Evolutionary conservation across 208 protist species (phyloP), one percentile per base, ranked within the genome.

Genomic region (Trypanosoma grayi): DNA sequence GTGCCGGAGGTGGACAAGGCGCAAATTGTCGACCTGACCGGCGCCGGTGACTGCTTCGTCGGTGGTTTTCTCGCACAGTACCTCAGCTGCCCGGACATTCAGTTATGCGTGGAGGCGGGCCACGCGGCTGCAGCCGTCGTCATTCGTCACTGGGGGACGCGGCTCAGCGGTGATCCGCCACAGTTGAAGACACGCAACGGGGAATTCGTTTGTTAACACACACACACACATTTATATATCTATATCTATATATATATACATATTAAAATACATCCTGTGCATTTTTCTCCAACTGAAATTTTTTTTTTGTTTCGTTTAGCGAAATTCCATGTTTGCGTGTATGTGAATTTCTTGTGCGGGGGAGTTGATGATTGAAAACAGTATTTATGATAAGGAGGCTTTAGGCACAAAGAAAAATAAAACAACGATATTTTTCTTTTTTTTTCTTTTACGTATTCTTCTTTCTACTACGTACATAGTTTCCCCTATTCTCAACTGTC

Each of bases 31-130:
- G 97, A 99, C 64, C 74, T 91, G 22, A 99, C 98, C 65, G 98
- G 97, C 59, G 97, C 97, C 25, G 98, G 98, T 36, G 98, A 99
- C 66, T 81, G 91, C n/a, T 99, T 99, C 70, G 96, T 97, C 18
- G 97, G 91, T 50, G 98, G 97, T 44, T 99, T 99, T 81, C 67
- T 99, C 0, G 66, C 93, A 36, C 77, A 90, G 47, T 86, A 97
- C 48, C 25, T 81, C 27, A 50, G 55, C 22, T 65, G 66, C 41
- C 31, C 83, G 9, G 22, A 41, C 5, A 40, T 89, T 28, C 80
- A 75, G n/a, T 44, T 60, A 4, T 88, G 80, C 47, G 87, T 95
- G 14, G 36, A 61, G 8, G 81, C 88, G 4, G 96, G 89, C 25
- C 81, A 97, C 51, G 87, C 73, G 10, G 58, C 83, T 0, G 89